Conservation (phyloP, 345 rosid species). For the Bruguiera gymnorhiza region DNA sequence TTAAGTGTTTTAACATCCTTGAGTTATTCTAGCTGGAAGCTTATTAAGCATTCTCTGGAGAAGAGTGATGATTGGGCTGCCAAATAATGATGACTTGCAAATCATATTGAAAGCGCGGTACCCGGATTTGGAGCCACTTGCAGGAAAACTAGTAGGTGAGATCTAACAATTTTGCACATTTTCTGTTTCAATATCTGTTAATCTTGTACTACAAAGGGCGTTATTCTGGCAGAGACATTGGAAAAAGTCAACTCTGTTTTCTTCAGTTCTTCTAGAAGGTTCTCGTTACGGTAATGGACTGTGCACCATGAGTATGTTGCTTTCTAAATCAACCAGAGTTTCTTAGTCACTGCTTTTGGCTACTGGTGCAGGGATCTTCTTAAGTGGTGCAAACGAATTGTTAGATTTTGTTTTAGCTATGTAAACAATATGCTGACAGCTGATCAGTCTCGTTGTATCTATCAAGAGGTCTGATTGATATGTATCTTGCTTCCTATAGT, state of each 20-base stretch:
- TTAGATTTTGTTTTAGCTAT: constrained; percentile 28
- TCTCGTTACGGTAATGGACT: constrained; percentile 60
- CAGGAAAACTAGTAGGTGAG: constrained; percentile 70
- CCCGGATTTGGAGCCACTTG: constrained; percentile 61
- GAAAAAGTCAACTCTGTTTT: constrained; percentile 44
- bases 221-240: constrained; percentile 59
- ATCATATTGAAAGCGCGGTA: constrained; percentile 56
- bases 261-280: constrained; percentile 42
- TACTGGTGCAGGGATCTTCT: constrained; percentile 76
- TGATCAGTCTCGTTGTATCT: constrained; percentile 47
- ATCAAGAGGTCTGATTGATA: constrained; percentile 58
- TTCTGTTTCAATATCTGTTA: constrained; percentile 9
- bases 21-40: constrained; percentile 51
- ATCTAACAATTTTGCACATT: constrained; percentile 15
- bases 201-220: constrained; percentile 16
- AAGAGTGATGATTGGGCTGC: constrained; percentile 70
- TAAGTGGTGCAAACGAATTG: constrained; percentile 89
- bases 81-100: constrained; percentile 57
- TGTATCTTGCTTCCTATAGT: neutral
- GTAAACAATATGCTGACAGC: constrained; percentile 36
- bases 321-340: constrained; percentile 5
- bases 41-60: constrained; percentile 71
- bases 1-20: neutral
- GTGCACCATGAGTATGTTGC: constrained; percentile 1
- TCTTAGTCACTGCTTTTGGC: constrained; percentile 18